A percentile compares a stretch with the other conserved stretches of the same genome.
Conservation (phyloP, 2,329 filamentous ascomycete genomes). For the Pseudocercospora musae region DNA sequence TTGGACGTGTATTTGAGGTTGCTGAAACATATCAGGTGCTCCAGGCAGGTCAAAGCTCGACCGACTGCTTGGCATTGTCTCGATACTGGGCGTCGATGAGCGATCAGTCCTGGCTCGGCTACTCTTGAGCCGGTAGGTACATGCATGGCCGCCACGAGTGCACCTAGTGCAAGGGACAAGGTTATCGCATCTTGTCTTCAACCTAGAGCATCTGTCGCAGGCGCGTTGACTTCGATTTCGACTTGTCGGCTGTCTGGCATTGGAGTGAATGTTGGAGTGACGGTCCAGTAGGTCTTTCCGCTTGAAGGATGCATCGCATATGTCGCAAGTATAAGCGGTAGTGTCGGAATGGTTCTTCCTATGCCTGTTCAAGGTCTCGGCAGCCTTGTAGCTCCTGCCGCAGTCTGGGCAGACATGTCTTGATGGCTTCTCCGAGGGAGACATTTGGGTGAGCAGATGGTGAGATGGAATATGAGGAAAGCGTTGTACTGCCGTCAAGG, state of each 20-base stretch:
- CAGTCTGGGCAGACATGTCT: slow-evolving; percentile 19
- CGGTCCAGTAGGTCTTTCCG: slow-evolving; percentile 24
- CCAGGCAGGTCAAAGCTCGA: not conserved
- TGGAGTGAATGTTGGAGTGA: slow-evolving; percentile 20
- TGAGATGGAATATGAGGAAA: not conserved
- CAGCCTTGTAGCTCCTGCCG: slow-evolving; percentile 21
- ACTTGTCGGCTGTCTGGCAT: slow-evolving; percentile 6
- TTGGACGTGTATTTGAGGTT: not conserved
- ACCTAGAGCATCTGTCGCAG: slow-evolving; percentile 22
- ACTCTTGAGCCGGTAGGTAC: slow-evolving; percentile 14
- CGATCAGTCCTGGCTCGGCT: slow-evolving; percentile 17
- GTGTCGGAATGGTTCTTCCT: slow-evolving; percentile 19
- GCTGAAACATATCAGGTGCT: not conserved
- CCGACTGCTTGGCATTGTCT: not conserved
- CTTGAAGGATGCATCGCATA: slow-evolving; percentile 23
- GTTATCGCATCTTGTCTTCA: slow-evolving; percentile 24
- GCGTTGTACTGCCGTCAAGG: not conserved
- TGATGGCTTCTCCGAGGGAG: slow-evolving; percentile 8
- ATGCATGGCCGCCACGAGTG: slow-evolving; percentile 15
- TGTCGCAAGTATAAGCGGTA: slow-evolving; percentile 18
- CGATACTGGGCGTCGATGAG: slow-evolving; percentile 9
- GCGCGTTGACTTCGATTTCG: slow-evolving; percentile 16
- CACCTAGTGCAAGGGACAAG: slow-evolving; percentile 20
- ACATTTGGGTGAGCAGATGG: slow-evolving; percentile 3
- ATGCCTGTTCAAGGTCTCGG: slow-evolving; percentile 23